A percentile compares a stretch with the other conserved stretches of the same genome.
These are phyloP conservation scores for Quillaja saponaria DNA, from an alignment of 306 rosid genomes.

Conservation along the genomic window DNA sequence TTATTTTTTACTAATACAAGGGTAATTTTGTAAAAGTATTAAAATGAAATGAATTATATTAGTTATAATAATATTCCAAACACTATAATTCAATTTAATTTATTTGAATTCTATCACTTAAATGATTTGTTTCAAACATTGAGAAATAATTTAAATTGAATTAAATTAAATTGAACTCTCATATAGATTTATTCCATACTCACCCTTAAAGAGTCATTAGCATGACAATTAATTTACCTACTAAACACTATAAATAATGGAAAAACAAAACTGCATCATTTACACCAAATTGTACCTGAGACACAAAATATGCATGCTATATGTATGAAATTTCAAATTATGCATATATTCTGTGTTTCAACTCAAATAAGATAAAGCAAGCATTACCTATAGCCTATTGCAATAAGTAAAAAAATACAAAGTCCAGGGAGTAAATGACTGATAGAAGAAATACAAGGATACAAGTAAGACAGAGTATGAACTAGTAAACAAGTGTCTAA, in stretches of 20 bases:
- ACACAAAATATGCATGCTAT: not conserved
- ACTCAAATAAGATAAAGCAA: not conserved
- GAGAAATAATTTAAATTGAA: too few relatives aligned
- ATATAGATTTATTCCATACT: too few relatives aligned
- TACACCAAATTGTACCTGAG: slow-evolving; percentile 2
- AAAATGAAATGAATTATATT: too few relatives aligned
- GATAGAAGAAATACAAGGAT: not conserved
- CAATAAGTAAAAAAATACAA: slow-evolving; percentile 1
- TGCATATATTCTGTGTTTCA: not conserved
- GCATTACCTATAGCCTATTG: not conserved
- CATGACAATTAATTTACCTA: slow-evolving; percentile 24
- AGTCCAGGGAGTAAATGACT: not conserved
- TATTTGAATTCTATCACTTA: too few relatives aligned
- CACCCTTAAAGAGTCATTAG: slow-evolving; percentile 27
- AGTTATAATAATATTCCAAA: too few relatives aligned
- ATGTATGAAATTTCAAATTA: not conserved
- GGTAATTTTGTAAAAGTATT: too few relatives aligned
- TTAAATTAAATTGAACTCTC: too few relatives aligned
- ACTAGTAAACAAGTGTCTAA: not conserved
- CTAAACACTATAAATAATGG: not conserved
- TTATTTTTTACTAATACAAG: too few relatives aligned
- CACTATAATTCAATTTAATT: too few relatives aligned
- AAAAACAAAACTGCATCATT: slow-evolving; percentile 5
- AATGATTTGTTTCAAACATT: too few relatives aligned
- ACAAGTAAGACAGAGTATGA: not conserved